Conservation (phyloP, 805 yeast species). For the Scheffersomyces stipitis region DNA sequence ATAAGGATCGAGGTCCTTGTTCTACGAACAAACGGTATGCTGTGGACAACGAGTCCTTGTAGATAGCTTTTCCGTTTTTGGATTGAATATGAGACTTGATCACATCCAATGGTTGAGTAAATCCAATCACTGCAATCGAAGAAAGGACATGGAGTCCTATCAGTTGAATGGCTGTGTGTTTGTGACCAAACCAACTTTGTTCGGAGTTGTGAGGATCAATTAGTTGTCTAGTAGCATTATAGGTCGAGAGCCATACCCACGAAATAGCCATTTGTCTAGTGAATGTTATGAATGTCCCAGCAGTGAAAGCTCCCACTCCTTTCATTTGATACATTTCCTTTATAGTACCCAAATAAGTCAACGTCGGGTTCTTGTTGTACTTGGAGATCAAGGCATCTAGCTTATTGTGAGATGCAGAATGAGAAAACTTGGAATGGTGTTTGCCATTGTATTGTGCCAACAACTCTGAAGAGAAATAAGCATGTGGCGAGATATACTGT, state of each 20-base stretch:
- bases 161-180: slow-evolving; percentile 37
- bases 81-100: slow-evolving; percentile 86
- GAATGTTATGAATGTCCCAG: slow-evolving; percentile 82
- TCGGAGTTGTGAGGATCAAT: slow-evolving; percentile 51
- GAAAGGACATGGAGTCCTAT: slow-evolving; percentile 59
- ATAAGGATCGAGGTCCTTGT: slow-evolving; percentile 33
- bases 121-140: slow-evolving; percentile 68
- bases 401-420: slow-evolving; percentile 11
- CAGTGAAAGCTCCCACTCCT: slow-evolving; percentile 76
- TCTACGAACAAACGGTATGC: slow-evolving; percentile 32
- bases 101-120: slow-evolving; percentile 86
- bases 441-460: slow-evolving; percentile 24
- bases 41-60: slow-evolving; percentile 59
- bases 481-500: slow-evolving; percentile 43
- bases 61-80: slow-evolving; percentile 57
- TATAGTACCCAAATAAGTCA: slow-evolving; percentile 51
- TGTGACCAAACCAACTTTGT: slow-evolving; percentile 46
- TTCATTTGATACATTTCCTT: slow-evolving; percentile 69
- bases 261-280: slow-evolving; percentile 77
- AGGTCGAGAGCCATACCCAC: slow-evolving; percentile 80
- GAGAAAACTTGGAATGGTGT: slow-evolving; percentile 21
- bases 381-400: slow-evolving; percentile 20
- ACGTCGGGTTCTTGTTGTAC: slow-evolving; percentile 55
- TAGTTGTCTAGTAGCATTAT: slow-evolving; percentile 72
- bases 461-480: slow-evolving; percentile 38